phyloP scores from a whole-genome alignment of 164 flowering plant genomes.

The Magnolia officinalis region DNA sequence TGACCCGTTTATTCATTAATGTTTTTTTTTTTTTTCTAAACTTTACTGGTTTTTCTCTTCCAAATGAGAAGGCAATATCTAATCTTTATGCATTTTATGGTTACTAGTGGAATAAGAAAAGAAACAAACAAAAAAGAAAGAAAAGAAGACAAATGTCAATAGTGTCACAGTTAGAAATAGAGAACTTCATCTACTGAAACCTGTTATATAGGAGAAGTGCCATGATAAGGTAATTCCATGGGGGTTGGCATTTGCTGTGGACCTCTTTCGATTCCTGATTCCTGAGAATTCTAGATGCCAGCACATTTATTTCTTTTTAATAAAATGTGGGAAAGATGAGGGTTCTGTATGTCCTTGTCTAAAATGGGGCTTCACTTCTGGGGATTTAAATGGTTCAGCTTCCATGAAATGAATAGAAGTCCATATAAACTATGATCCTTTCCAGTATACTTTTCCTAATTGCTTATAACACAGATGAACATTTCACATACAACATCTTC shows the following conservation, averaged over 20 bases:
- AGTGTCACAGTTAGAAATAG: neutral
- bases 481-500: neutral
- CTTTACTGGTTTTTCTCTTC: neutral
- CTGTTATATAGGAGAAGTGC: too few relatives aligned
- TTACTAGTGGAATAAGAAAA: neutral
- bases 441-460: neutral
- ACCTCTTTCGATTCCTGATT: neutral
- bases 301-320: neutral
- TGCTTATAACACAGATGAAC: neutral
- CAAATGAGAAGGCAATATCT: neutral
- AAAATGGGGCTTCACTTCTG: neutral
- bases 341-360: neutral
- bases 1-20: too few relatives aligned
- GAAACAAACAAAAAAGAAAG: neutral
- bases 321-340: neutral
- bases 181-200: too few relatives aligned
- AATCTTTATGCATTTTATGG: too few relatives aligned
- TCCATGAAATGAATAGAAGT: neutral
- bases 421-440: neutral
- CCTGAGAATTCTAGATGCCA: neutral
- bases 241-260: too few relatives aligned
- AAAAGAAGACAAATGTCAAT: neutral
- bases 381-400: neutral
- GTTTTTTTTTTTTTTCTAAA: too few relatives aligned
- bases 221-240: too few relatives aligned